Evolutionary conservation across 2,329 filamentous ascomycete species (phyloP), one percentile per base, ranked within the genome.

Genomic region (Cercospora beticola): DNA sequence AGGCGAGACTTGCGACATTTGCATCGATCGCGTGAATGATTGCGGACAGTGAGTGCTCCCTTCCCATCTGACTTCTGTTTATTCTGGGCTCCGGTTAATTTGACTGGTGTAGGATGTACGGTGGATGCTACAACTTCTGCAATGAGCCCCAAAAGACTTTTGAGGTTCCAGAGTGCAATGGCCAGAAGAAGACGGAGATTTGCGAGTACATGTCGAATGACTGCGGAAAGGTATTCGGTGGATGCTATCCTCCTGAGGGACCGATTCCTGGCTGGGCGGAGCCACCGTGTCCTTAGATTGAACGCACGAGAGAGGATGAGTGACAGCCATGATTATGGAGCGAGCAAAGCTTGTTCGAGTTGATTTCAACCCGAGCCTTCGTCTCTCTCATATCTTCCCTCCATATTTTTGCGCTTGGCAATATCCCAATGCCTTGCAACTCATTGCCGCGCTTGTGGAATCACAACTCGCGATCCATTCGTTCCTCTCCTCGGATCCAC

Each of bases 121-220:
- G 66, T 12, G 62, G 58, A 2, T 68, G 57, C 36, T 68, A 64
- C 57, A 52, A 68, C 31, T 62, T 68, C 18, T 68, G 66, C 66
- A 16, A 62, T 3, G 36, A 62, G 21, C 23, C 62, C 8, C 26
- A 10, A 4, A 46, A 68, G 28, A 36, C 8, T 2, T 68, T 68
- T 18, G 62, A 65, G 2, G 57, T 68, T 5, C 66, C 66, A 16
- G 63, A 65, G 21, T 68, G 66, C 28, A 65, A 68, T 10, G 66
- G 62, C 30, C 4, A 28, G 18, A 31, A 59, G 56, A 59, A 68
- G 58, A 30, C 31, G 57, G 26, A 58, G 12, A 4, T 62, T 6
- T 68, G 66, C 49, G 66, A 68, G 57, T 68, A 68, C 33, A 18
- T 46, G 31, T 36, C 49, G 18, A 57, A 65, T 33, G 58, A 62